phyloP scores from a whole-genome alignment of 208 protist genomes.

The Wallacemonas sp. region DNA sequence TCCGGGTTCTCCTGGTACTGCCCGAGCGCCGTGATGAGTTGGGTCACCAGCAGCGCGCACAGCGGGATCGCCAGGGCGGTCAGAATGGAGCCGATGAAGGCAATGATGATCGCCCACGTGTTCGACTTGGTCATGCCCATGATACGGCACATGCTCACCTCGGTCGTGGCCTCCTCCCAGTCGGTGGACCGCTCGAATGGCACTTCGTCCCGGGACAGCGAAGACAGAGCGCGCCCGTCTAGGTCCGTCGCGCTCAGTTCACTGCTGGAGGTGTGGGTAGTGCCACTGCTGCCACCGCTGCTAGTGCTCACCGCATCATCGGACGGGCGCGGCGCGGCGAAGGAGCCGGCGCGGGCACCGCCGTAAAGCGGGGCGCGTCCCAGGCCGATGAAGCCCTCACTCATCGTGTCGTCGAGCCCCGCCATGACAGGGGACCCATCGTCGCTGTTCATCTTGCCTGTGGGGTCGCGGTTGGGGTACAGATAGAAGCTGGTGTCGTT shows the following conservation, averaged over 20 bases:
- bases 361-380: neutral
- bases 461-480: neutral
- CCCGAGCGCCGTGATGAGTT: slow-evolving; percentile 21
- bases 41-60: slow-evolving; percentile 24
- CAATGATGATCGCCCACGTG: slow-evolving; percentile 24
- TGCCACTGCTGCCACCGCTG: neutral
- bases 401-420: neutral
- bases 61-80: slow-evolving; percentile 17
- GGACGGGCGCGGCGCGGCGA: too few relatives aligned
- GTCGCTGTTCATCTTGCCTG: neutral
- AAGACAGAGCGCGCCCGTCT: neutral
- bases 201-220: neutral
- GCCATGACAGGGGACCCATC: neutral
- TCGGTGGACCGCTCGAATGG: slow-evolving; percentile 26
- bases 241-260: neutral
- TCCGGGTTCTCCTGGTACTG: slow-evolving; percentile 17
- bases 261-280: neutral
- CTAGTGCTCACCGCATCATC: too few relatives aligned
- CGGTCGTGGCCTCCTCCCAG: slow-evolving; percentile 22
- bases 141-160: slow-evolving; percentile 23
- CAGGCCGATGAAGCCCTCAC: slow-evolving; percentile 7
- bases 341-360: neutral
- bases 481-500: slow-evolving; percentile 53
- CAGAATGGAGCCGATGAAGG: slow-evolving; percentile 25
- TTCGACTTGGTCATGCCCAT: slow-evolving; percentile 16